These are phyloP conservation scores for Adansonia digitata DNA, from an alignment of 345 rosid genomes.

Conservation along the genomic window DNA sequence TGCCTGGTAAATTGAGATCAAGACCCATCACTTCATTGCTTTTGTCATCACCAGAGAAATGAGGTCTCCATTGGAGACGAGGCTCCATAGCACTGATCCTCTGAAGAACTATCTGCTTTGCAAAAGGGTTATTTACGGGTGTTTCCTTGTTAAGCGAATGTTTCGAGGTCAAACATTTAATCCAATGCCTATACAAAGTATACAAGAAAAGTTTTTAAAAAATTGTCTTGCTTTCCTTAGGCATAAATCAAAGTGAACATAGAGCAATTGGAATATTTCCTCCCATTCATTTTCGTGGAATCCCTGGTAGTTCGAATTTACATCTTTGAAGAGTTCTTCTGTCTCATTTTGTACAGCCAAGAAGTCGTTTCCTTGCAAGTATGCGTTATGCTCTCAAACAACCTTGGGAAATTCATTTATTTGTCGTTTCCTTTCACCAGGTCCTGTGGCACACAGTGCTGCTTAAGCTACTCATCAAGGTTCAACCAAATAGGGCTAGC, in stretches of 20 bases:
- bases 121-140: neutral
- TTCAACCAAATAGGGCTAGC: too few relatives aligned
- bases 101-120: neutral
- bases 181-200: neutral
- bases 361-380: too few relatives aligned
- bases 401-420: too few relatives aligned
- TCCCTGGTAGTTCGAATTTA: too few relatives aligned
- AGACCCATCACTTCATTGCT: conserved; percentile 5
- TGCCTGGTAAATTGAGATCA: conserved; percentile 22
- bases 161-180: conserved; percentile 11
- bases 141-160: conserved; percentile 15
- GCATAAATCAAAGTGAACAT: too few relatives aligned
- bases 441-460: too few relatives aligned
- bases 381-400: too few relatives aligned
- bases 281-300: too few relatives aligned
- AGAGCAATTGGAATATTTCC: conserved; percentile 24
- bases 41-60: neutral
- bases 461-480: too few relatives aligned
- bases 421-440: too few relatives aligned
- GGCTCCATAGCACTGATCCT: conserved; percentile 18
- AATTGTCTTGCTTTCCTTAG: conserved; percentile 3
- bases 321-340: too few relatives aligned
- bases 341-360: too few relatives aligned
- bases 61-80: conserved; percentile 8
- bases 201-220: conserved; percentile 4